These are phyloP conservation scores for Acanthamoeba sp. DNA, from an alignment of 208 protist genomes.

Conservation along the genomic window DNA sequence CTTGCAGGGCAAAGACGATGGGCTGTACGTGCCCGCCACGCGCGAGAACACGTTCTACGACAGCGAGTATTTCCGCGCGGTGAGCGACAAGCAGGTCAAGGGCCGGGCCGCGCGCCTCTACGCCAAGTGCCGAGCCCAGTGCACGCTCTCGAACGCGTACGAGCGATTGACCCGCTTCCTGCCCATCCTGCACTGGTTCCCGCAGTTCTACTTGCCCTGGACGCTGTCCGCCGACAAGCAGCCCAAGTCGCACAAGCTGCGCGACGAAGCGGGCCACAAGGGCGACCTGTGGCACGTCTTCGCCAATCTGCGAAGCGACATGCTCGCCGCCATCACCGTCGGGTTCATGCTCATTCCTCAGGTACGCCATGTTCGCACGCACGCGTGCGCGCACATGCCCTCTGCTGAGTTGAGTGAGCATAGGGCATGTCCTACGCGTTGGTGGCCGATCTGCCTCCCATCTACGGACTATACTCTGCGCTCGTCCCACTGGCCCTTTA, in stretches of 20 bases:
- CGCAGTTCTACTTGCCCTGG: not conserved
- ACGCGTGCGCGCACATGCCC: not conserved
- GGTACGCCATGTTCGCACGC: not conserved
- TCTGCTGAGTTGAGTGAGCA: not conserved
- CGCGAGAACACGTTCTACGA: not conserved
- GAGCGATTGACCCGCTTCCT: not conserved
- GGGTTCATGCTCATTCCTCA: constrained; percentile 62
- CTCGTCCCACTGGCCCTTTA: constrained; percentile 10
- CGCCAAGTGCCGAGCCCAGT: not conserved
- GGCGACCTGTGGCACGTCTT: not conserved
- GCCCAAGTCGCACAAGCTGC: not conserved
- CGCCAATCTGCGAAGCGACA: not conserved
- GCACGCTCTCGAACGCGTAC: not conserved
- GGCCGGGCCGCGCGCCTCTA: not conserved
- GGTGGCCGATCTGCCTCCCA: constrained; percentile 34
- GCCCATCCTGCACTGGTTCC: constrained; percentile 28
- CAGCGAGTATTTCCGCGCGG: constrained; percentile 6
- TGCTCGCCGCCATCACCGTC: constrained; percentile 52
- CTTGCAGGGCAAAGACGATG: not conserved
- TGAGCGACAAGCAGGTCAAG: not conserved
- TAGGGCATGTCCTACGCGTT: constrained; percentile 53
- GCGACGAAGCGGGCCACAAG: not conserved
- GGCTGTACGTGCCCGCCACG: not conserved
- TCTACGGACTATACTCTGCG: constrained; percentile 45
- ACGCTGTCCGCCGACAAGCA: not conserved